Base-by-base conservation (phyloP, 352 stramenopile genomes). In the Phytophthora citrophthora region DNA sequence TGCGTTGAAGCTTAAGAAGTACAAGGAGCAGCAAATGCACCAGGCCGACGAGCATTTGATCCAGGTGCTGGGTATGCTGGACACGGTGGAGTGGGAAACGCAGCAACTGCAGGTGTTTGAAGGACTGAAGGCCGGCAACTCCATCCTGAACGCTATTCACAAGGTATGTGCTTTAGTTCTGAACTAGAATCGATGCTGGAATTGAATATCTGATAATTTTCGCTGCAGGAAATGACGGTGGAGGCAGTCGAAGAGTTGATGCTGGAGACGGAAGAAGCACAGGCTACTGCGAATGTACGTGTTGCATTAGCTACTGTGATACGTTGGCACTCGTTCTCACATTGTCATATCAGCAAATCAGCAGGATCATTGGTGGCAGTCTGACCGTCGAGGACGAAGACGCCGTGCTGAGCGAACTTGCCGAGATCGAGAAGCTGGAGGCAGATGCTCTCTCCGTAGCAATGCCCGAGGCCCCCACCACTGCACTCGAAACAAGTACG, bases 21-120 rank as follows among this genome's bases (percentile, higher is more conserved):
- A 93, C 65, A 95, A 95, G 54, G 84, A 95, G 62, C 82, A 89
- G 57, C 88, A 97, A 69, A 94, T 97, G 68, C 76, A 87, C 20
- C 82, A 96, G 54, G 87, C 89, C 9, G 86, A 95, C 60, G 81
- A 87, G 36, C 88, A 97, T 56, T 64, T 97, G 61, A 77, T 97
- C 29, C 90, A 94, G 40, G 86, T 97, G 46, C 73, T 95, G 23
- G 63, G 88, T 41, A 90, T 97, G 80, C 61, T 97, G 54, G 83
- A 96, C 69, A 94, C 88, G 18, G 86, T 97, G 47, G 85, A 96
- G 69, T 96, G 88, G 90, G 88, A 95, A 61, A 89, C 74, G 2
- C 86, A 95, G 70, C 88, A 97, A 68, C 74, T 96, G 40, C 78
- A 94, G 71, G 86, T 96, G 24, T 93, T 97, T 61, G 86, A 96